Evolutionary conservation across 345 rosid species (phyloP).

Genomic region (Heritiera fomes): DNA sequence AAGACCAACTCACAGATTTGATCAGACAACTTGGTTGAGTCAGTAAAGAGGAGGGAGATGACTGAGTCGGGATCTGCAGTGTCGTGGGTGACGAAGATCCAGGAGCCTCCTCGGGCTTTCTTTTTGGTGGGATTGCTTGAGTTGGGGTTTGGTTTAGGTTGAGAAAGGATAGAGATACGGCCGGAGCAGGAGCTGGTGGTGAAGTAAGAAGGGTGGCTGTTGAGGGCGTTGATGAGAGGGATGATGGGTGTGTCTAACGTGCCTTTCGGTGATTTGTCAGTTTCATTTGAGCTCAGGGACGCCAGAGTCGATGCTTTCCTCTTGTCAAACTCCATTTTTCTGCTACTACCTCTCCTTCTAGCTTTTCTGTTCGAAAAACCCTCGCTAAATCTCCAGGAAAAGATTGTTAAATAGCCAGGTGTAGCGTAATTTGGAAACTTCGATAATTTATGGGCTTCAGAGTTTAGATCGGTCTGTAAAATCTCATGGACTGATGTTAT

Average conservation of each 20-base stretch:
- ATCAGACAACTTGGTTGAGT: slow-evolving; percentile 17
- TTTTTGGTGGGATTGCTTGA: slow-evolving; percentile 31
- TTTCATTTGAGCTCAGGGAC: slow-evolving; percentile 46
- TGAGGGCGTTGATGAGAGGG: slow-evolving; percentile 69
- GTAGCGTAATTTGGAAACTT: background rate
- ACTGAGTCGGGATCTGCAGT: slow-evolving; percentile 53
- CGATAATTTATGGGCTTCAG: background rate
- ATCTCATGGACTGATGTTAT: background rate
- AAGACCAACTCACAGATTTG: slow-evolving; percentile 52
- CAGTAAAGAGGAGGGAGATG: slow-evolving; percentile 56
- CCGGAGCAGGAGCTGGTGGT: slow-evolving; percentile 97
- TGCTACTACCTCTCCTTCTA: background rate
- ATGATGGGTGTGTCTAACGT: slow-evolving; percentile 67
- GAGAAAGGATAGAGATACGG: slow-evolving; percentile 84
- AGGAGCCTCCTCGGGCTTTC: slow-evolving; percentile 86
- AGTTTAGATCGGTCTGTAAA: background rate
- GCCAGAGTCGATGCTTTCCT: slow-evolving; percentile 71
- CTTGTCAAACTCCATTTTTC: slow-evolving; percentile 67
- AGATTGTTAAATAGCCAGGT: no score
- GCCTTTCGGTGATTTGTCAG: slow-evolving; percentile 87
- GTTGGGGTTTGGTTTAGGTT: slow-evolving; percentile 41
- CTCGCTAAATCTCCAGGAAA: background rate
- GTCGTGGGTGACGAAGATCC: slow-evolving; percentile 78
- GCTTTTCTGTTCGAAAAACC: background rate
- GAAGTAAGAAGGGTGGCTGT: slow-evolving; percentile 73